phyloP scores from a whole-genome alignment of 805 yeast species.

The Wickerhamomyces strasburgensis region DNA sequence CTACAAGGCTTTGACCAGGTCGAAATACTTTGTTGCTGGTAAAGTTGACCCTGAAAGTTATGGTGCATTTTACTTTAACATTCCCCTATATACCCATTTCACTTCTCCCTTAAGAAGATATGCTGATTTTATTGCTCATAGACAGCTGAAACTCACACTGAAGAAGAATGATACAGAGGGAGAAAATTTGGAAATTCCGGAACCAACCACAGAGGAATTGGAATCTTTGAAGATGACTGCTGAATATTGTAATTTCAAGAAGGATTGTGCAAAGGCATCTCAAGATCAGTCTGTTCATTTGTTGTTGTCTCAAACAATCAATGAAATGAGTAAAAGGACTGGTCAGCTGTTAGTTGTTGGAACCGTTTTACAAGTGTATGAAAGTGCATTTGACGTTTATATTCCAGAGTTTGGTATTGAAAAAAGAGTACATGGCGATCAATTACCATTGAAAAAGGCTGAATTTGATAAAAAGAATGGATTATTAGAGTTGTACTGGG shows the following conservation, averaged over 20 bases:
- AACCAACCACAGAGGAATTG: constrained; percentile 38
- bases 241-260: constrained; percentile 92
- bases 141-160: constrained; percentile 71
- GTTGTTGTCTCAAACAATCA: constrained; percentile 75
- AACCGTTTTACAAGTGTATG: constrained; percentile 86
- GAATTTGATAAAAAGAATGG: constrained; percentile 74
- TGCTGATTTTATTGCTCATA: constrained; percentile 87
- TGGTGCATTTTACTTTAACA: constrained; percentile 75
- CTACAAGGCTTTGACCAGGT: constrained; percentile 76
- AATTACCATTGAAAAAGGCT: constrained; percentile 85
- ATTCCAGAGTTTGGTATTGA: constrained; percentile 93
- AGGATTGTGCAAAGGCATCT: constrained; percentile 88
- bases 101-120: constrained; percentile 90
- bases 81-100: constrained; percentile 88
- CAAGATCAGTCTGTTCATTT: constrained; percentile 94
- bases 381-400: constrained; percentile 90
- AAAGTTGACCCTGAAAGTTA: constrained; percentile 72
- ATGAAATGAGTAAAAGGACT: constrained; percentile 61
- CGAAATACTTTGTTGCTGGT: constrained; percentile 86
- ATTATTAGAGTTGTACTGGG: constrained; percentile 84
- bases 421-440: constrained; percentile 96
- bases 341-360: constrained; percentile 86
- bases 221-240: constrained; percentile 76
- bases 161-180: constrained; percentile 15
- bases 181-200: constrained; percentile 8